phyloP scores from a whole-genome alignment of 164 flowering plant genomes.

The Houttuynia cordata region DNA sequence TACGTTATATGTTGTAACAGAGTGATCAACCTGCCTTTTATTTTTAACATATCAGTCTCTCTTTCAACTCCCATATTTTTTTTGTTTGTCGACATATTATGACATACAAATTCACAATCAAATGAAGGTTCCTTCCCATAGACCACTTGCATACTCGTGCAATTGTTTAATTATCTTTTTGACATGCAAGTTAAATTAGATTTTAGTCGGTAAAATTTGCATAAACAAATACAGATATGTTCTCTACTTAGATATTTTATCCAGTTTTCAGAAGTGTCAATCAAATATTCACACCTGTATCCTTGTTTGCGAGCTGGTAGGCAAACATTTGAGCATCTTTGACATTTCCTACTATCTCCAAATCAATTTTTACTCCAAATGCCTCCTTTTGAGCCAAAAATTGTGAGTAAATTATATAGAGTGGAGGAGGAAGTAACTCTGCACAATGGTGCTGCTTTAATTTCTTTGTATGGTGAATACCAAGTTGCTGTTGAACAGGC shows the following conservation, averaged over 20 bases:
- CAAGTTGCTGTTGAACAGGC: slow-evolving; percentile 87
- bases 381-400: slow-evolving; percentile 90
- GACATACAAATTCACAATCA: too few relatives aligned
- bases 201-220: background rate
- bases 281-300: slow-evolving; percentile 31
- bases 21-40: too few relatives aligned
- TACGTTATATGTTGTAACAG: too few relatives aligned
- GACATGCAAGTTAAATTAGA: background rate
- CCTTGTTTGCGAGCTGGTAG: slow-evolving; percentile 69
- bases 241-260: background rate
- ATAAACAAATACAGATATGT: background rate
- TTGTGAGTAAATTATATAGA: slow-evolving; percentile 84
- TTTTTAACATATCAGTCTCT: too few relatives aligned
- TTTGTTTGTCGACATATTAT: too few relatives aligned
- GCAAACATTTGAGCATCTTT: slow-evolving; percentile 90
- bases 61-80: too few relatives aligned
- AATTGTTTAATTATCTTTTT: too few relatives aligned
- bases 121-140: too few relatives aligned
- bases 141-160: too few relatives aligned
- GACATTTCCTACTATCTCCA: slow-evolving; percentile 79
- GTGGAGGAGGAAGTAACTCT: slow-evolving; percentile 92
- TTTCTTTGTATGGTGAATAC: slow-evolving; percentile 70
- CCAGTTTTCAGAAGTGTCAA: background rate
- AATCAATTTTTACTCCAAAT: slow-evolving; percentile 77
- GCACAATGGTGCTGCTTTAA: slow-evolving; percentile 76